Percentiles rank a stretch among this genome's conserved stretches.
These are phyloP conservation scores for Tieghemostelium lacteum DNA, from an alignment of 78 protist genomes.

Conservation along the genomic window DNA sequence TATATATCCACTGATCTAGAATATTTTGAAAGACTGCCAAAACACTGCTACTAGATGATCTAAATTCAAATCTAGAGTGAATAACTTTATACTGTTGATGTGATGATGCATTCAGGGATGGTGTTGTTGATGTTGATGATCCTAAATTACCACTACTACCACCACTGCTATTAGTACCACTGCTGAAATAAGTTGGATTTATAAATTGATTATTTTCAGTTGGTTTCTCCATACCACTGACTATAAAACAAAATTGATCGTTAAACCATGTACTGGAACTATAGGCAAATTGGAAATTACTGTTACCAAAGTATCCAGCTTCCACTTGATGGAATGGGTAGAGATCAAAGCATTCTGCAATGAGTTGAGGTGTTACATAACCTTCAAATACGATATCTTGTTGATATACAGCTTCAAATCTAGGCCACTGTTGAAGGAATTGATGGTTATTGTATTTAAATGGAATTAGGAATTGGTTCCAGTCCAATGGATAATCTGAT, in stretches of 20 bases:
- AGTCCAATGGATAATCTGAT: constrained; percentile 45
- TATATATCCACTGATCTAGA: constrained; percentile 46
- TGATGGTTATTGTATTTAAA: constrained; percentile 76
- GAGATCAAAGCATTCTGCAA: constrained; percentile 3
- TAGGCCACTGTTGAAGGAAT: constrained; percentile 76
- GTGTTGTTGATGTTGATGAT: too few species aligned
- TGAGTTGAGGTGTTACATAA: neutral
- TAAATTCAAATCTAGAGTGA: constrained; percentile 61
- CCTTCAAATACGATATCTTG: constrained; percentile 67
- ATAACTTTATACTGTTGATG: constrained; percentile 9
- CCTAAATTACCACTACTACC: too few species aligned
- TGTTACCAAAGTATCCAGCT: neutral
- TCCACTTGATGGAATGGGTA: constrained; percentile 64
- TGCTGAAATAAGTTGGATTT: neutral
- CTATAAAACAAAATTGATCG: constrained; percentile 56
- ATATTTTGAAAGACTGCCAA: constrained; percentile 33
- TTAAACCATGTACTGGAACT: constrained; percentile 68
- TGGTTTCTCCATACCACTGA: constrained; percentile 24
- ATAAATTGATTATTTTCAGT: neutral
- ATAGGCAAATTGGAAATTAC: constrained; percentile 57
- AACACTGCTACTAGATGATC: constrained; percentile 39
- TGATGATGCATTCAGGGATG: too few species aligned
- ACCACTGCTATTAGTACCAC: too few species aligned
- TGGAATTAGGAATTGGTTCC: constrained; percentile 76
- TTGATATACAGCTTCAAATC: constrained; percentile 28